Evolutionary conservation across 2,329 filamentous ascomycete genomes (phyloP).

Genomic region (Shiraia sp.): DNA sequence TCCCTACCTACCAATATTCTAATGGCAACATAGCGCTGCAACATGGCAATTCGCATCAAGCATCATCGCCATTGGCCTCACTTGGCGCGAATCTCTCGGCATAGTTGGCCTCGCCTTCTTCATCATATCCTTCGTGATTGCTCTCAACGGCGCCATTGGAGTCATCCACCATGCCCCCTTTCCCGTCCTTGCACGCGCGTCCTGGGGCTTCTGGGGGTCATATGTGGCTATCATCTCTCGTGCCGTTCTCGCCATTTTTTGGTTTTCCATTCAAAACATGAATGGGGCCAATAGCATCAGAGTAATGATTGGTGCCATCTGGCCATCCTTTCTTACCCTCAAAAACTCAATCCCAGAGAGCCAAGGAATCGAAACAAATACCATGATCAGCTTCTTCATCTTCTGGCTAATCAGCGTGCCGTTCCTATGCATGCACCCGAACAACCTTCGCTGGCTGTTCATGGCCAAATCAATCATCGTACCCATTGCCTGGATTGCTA

Average conservation of each 20-base stretch:
- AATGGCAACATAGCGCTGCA: conserved; percentile 40
- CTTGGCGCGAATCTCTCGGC: conserved; percentile 59
- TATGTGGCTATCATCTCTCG: conserved; percentile 59
- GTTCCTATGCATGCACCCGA: conserved; percentile 60
- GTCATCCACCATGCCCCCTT: conserved; percentile 57
- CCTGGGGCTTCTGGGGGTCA: conserved; percentile 62
- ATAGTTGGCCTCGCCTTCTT: conserved; percentile 58
- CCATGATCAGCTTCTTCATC: conserved; percentile 62
- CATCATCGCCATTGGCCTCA: conserved; percentile 52
- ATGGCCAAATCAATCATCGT: conserved; percentile 53
- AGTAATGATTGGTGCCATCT: conserved; percentile 60
- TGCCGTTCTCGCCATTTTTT: conserved; percentile 60
- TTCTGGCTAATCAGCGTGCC: conserved; percentile 61
- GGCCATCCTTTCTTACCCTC: conserved; percentile 59
- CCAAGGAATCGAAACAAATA: conserved; percentile 60
- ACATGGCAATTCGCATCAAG: conserved; percentile 56
- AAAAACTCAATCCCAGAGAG: conserved; percentile 56
- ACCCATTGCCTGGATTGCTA: conserved; percentile 64
- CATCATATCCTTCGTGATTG: conserved; percentile 63
- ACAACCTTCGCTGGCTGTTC: conserved; percentile 59
- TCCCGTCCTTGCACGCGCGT: conserved; percentile 59
- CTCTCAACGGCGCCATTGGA: conserved; percentile 59
- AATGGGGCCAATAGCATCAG: conserved; percentile 61
- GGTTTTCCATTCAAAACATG: conserved; percentile 69
- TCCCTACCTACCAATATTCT: conserved; percentile 1